Evolutionary conservation across 306 rosid genomes (phyloP), one percentile per base, ranked within the genome.

Genomic region (Casuarina glauca): DNA sequence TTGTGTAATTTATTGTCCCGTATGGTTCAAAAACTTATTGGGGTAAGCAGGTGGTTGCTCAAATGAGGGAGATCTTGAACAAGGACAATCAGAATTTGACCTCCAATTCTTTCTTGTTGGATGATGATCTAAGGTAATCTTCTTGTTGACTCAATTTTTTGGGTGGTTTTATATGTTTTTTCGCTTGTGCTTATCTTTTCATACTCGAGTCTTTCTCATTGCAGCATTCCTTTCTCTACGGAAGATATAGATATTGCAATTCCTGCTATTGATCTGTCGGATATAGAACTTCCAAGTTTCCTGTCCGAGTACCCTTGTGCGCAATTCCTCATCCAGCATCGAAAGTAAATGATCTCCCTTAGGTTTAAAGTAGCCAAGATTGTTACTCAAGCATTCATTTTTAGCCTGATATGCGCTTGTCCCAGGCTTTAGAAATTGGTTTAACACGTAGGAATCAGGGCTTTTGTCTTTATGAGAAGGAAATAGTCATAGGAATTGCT

Each of bases 191-290:
- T 35, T 36, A 39, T 36, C 26, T 15, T 72, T 35, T 3, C 0
- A 1, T 61, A 9, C 48, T 44, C 55, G 35, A 7, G 16, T 76
- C 63, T 26, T 77, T 76, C 71, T 68, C 51, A 8, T 81, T 90
- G 89, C 94, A 95, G 99, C 89, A 95, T 95, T 77, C 99, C 99
- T 42, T 95, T 95, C 87, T 90, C 97, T 42, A 96, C 99, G 0
- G 99, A 95, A 84, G 97, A 95, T 78, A 89, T 95, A 9, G 97
- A 95, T 70, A 93, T 76, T 88, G 97, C 97, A 9, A 90, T 95
- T 76, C 91, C 97, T n/a, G 85, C 90, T 6, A 91, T 91, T 57
- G 96, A 95, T 85, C 89, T 91, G 66, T 93, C 94, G 57, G 91
- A 89, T 38, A 73, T 90, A 9, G 91, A 89, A 72, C 84, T 85